Percentiles rank a stretch among this genome's conserved stretches.
These are phyloP conservation scores for Botrytis hyacinthi DNA, from an alignment of 2,329 filamentous ascomycete genomes.

Conservation along the genomic window DNA sequence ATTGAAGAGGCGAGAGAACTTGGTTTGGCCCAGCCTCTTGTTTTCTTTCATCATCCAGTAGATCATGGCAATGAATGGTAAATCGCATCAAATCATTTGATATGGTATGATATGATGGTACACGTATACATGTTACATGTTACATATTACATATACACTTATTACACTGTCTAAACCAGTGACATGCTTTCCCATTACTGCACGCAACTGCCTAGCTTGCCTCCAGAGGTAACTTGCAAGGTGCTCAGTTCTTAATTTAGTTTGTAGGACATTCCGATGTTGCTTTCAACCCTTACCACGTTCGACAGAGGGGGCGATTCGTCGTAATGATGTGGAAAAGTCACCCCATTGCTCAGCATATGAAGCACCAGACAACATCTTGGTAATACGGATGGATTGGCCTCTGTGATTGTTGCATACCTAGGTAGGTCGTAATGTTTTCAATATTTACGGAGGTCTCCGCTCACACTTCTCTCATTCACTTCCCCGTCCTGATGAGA, in stretches of 20 bases:
- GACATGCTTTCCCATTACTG: neutral
- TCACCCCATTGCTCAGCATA: neutral
- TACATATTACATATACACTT: neutral
- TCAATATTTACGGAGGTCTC: neutral
- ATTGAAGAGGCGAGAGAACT: constrained; percentile 1
- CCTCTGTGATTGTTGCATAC: neutral
- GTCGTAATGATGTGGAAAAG: neutral
- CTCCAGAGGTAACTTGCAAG: neutral
- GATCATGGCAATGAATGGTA: neutral
- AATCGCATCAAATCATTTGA: neutral
- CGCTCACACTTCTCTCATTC: neutral
- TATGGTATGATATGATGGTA: neutral
- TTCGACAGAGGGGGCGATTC: neutral
- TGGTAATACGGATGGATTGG: neutral
- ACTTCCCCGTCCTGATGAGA: neutral
- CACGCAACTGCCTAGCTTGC: neutral
- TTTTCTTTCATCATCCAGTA: neutral
- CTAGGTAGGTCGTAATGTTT: neutral
- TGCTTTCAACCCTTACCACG: neutral
- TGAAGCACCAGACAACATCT: constrained; percentile 11
- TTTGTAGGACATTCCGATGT: constrained; percentile 2
- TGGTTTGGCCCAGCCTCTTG: constrained; percentile 7
- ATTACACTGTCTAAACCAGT: neutral
- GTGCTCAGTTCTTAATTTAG: neutral
- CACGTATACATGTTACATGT: neutral